Conservation (phyloP, 306 rosid species). For the Inga laurina region DNA sequence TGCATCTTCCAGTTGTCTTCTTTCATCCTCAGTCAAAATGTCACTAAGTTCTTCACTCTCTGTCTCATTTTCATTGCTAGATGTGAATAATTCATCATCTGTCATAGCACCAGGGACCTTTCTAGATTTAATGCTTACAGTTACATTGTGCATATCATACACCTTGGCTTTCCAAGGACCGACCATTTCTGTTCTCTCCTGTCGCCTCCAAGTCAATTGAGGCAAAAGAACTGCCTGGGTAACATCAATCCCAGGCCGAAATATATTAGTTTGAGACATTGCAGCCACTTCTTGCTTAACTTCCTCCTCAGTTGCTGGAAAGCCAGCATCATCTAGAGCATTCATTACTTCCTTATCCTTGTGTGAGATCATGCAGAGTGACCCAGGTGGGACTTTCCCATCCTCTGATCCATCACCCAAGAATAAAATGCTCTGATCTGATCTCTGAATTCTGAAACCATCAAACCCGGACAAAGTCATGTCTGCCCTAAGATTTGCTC, state of each 20-base stretch:
- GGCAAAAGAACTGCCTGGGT: slow-evolving; percentile 98
- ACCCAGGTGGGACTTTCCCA: slow-evolving; percentile 76
- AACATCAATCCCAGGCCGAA: slow-evolving; percentile 96
- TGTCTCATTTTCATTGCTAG: slow-evolving; percentile 83
- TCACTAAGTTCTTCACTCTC: slow-evolving; percentile 81
- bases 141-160: slow-evolving; percentile 95
- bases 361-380: slow-evolving; percentile 95
- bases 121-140: slow-evolving; percentile 92
- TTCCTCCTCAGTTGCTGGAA: slow-evolving; percentile 88
- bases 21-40: slow-evolving; percentile 91
- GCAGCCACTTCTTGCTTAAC: slow-evolving; percentile 89
- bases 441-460: slow-evolving; percentile 93
- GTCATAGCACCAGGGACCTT: slow-evolving; percentile 98
- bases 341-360: slow-evolving; percentile 89
- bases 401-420: slow-evolving; percentile 95
- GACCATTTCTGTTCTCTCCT: slow-evolving; percentile 85
- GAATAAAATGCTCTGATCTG: slow-evolving; percentile 89
- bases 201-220: slow-evolving; percentile 95
- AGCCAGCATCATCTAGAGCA: slow-evolving; percentile 91
- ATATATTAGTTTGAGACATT: slow-evolving; percentile 93
- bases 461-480: slow-evolving; percentile 99
- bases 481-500: slow-evolving; percentile 95
- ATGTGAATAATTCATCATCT: slow-evolving; percentile 79
- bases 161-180: slow-evolving; percentile 96
- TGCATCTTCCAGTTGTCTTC: slow-evolving; percentile 85